phyloP scores from a whole-genome alignment of 331 rosid species.

The Erythrophleum ivorense region DNA sequence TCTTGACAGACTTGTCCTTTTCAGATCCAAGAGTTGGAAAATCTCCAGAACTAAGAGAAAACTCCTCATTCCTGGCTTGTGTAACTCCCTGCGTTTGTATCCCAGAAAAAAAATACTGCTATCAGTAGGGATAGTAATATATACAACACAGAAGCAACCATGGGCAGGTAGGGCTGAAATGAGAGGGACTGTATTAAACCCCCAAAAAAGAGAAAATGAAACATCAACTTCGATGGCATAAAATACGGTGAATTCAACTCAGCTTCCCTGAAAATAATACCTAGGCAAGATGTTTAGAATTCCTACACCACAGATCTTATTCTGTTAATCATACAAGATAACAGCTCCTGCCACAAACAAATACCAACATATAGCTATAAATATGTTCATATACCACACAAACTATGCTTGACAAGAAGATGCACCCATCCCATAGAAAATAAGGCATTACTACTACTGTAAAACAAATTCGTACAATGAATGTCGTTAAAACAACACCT shows the following conservation, averaged over 20 bases:
- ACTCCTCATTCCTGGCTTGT: constrained; percentile 66
- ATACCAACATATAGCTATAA: not conserved
- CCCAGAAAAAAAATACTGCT: not conserved
- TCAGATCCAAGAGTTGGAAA: constrained; percentile 96
- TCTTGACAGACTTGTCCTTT: constrained; percentile 67
- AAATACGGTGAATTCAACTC: not conserved
- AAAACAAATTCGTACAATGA: not conserved
- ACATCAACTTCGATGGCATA: not conserved
- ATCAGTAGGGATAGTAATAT: constrained; percentile 3
- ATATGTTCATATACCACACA: not conserved
- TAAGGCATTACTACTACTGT: not conserved
- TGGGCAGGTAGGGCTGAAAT: not conserved
- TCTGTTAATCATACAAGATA: constrained; percentile 22
- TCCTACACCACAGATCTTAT: constrained; percentile 16
- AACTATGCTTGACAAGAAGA: not conserved
- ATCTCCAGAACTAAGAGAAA: constrained; percentile 86
- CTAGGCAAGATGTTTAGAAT: not conserved
- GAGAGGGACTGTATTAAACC: not conserved
- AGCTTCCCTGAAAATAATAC: not conserved
- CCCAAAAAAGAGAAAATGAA: not conserved
- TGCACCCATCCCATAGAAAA: not conserved
- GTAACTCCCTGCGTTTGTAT: constrained; percentile 59
- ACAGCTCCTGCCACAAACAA: not conserved
- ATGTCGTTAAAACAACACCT: not conserved
- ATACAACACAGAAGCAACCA: not conserved